These are phyloP conservation scores for Gleditsia sinensis DNA, from an alignment of 306 rosid species.

Conservation along the genomic window DNA sequence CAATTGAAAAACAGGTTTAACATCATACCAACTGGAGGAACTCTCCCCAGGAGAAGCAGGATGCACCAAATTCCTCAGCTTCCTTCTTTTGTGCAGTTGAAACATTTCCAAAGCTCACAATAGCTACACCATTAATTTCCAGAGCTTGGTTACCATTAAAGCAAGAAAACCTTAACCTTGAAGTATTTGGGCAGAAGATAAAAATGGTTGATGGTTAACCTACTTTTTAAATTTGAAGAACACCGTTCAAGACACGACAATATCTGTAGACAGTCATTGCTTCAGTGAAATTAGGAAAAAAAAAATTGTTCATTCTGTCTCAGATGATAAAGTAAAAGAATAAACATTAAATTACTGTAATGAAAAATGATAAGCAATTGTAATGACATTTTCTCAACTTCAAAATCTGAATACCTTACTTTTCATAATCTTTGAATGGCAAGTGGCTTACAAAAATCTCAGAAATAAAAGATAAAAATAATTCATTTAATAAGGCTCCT, in stretches of 20 bases:
- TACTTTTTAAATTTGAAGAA: conserved; percentile 72
- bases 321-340: conserved; percentile 6
- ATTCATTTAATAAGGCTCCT: conserved; percentile 5
- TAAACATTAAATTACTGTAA: background rate
- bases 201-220: conserved; percentile 37
- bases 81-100: conserved; percentile 75
- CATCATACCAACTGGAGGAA: conserved; percentile 70
- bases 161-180: conserved; percentile 13
- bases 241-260: conserved; percentile 77
- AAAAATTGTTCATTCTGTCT: background rate
- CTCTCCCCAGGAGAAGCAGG: conserved; percentile 87
- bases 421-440: too few species aligned
- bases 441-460: too few species aligned
- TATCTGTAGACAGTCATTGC: conserved; percentile 56
- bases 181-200: conserved; percentile 12
- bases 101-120: conserved; percentile 74
- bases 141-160: conserved; percentile 22
- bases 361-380: background rate
- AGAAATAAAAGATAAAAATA: too few species aligned
- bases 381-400: background rate
- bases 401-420: background rate
- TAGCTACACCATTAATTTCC: conserved; percentile 53
- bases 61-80: conserved; percentile 73
- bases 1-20: conserved; percentile 16
- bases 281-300: background rate